These are phyloP conservation scores for Sarocladium oryzae DNA, from an alignment of 2,329 filamentous ascomycete genomes.

Conservation along the genomic window DNA sequence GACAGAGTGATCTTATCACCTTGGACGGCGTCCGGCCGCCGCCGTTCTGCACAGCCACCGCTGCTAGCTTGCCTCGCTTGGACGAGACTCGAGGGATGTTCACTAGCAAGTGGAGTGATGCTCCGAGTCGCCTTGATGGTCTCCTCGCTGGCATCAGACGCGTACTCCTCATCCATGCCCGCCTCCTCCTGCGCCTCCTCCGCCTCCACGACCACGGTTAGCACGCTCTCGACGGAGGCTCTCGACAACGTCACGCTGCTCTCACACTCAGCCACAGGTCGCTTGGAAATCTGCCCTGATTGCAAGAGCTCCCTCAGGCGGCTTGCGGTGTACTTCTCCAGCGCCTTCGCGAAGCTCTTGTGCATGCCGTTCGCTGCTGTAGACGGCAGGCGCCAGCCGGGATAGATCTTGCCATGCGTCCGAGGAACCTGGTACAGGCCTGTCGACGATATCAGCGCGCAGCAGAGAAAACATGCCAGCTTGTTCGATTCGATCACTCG, in stretches of 20 bases:
- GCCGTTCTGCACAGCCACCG: too few species aligned
- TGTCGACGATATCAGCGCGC: neutral
- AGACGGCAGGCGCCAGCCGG: constrained; percentile 7
- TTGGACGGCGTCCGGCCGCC: too few species aligned
- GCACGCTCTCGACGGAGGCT: neutral
- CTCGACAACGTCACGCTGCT: neutral
- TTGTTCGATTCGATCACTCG: constrained; percentile 9
- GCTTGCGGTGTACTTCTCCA: constrained; percentile 12
- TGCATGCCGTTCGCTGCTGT: neutral
- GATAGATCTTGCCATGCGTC: constrained; percentile 6
- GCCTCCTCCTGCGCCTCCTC: neutral
- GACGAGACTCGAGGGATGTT: too few species aligned
- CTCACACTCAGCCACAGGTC: neutral
- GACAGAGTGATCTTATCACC: too few species aligned
- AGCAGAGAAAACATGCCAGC: constrained; percentile 6
- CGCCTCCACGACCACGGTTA: neutral
- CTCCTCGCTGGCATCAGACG: neutral
- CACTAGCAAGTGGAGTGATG: neutral
- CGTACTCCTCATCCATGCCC: neutral
- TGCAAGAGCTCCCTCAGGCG: neutral
- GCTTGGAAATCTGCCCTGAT: neutral
- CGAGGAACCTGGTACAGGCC: neutral
- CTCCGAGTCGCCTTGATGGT: neutral
- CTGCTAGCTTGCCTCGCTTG: too few species aligned
- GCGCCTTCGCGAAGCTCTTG: constrained; percentile 11